Base-by-base conservation (phyloP, 1,284 basidiomycete species). In the Trametes hirsuta region DNA sequence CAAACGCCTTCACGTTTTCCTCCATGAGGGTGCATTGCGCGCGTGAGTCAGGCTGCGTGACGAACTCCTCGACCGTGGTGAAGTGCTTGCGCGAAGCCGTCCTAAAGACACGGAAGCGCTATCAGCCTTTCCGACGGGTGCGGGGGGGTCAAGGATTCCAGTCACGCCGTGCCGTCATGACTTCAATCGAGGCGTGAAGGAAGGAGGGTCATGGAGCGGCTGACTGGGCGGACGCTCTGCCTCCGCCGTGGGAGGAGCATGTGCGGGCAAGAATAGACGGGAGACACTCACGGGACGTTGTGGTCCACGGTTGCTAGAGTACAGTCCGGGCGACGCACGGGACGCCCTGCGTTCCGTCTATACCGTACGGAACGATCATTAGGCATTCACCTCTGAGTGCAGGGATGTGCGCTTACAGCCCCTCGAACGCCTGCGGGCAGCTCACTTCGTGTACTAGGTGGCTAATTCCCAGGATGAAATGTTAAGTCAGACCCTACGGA, bases 391-490 rank as follows among this genome's bases (percentile, higher is more conserved):
- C 15, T 47, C 22, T 12, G n/a, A 49, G 51, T 21, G 36, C 34
- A 35, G 21, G 39, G 39, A 4, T 30, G 30, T 45, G 10, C 50
- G 82, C 89, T 72, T 68, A 90, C 85, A 98, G 80, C 72, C 95
- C 95, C 76, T 97, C 95, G 69, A 98, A 98, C 0, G 95, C 95
- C 75, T 98, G 96, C 36, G 95, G 95, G 64, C 92, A 95, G 18
- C 95, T 97, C 54, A 98, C 95, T 81, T 97, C 95, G 71, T 97
- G 95, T 14, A 96, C 91, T 55, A 98, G 86, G 75, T 98, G 95
- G 56, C 95, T 95, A 30, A 8, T 30, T 30, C 30, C 30, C 30
- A 30, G 30, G 8, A 30, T 30, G 30, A 30, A 8, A 30, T 30
- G 30, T 18, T 18, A 18, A 18, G 18, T 18, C 18, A 18, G 18